Base-by-base conservation (phyloP, 257 asterid species). In the Anisodus acutangulus region DNA sequence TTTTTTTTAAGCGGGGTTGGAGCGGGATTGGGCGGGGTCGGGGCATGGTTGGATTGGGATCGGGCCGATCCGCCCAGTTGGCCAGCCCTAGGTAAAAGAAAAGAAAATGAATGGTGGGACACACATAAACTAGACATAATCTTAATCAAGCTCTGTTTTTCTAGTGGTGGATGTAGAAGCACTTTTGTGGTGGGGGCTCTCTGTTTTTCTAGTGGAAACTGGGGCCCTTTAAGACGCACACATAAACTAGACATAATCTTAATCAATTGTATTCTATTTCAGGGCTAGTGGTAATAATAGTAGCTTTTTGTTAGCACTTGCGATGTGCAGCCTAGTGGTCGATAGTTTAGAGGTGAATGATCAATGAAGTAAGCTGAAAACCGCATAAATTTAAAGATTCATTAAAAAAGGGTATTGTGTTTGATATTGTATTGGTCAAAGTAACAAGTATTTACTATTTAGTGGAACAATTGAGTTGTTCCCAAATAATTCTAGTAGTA, bases 121-220 rank as follows among this genome's bases (percentile, higher is more conserved):
- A 22, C 26, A 22, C 26, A 22, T 22, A 22, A 22, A 22, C 26
- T 22, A 22, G 26, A 22, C 26, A 22, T 22, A 22, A 22, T 22
- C 26, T 22, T 22, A 22, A 22, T 0, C 26, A 22, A 22, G 26
- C 26, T 22, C 26, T 22, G 26, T 22, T 22, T 22, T 22, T 22
- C 26, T 22, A 83, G 89, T 92, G 93, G 89, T 88, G 85, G 82
- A 87, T 91, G 93, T 88, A 85, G 76, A 89, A 89, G 93, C 90
- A 85, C 89, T 87, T 89, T 82, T 86, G 67, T 88, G 87, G 94
- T 90, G 93, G 94, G 87, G 86, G 15, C 85, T 85, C 59, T 72
- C 76, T 79, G 87, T 89, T 87, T 86, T 74, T 84, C 83, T 85
- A 86, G 93, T 93, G 96, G 97, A 87, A 59, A 88, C 82, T 64